Conservation (phyloP, 352 stramenopile genomes). For the Phytophthora podocarpi region DNA sequence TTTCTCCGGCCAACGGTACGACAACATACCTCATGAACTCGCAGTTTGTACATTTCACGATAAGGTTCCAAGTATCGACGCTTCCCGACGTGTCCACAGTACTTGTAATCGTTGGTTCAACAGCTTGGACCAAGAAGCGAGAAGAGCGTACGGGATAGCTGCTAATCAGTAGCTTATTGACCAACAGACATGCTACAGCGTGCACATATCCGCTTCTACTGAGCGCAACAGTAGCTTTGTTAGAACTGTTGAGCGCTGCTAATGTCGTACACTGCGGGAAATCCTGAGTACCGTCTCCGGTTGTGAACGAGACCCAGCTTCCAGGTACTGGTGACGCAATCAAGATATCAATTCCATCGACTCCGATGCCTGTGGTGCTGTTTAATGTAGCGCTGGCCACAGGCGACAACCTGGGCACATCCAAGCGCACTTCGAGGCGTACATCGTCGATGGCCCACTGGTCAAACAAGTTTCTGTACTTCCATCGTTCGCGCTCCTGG, state of each 20-base stretch:
- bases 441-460: constrained; percentile 77
- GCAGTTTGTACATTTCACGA: constrained; percentile 43
- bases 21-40: constrained; percentile 56
- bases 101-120: constrained; percentile 37
- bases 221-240: constrained; percentile 25
- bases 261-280: constrained; percentile 49
- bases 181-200: constrained; percentile 49
- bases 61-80: constrained; percentile 49
- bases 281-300: constrained; percentile 62
- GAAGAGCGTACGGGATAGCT: constrained; percentile 56
- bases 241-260: background rate
- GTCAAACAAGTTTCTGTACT: constrained; percentile 74
- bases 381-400: constrained; percentile 7
- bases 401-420: constrained; percentile 41
- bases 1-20: constrained; percentile 9
- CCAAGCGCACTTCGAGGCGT: constrained; percentile 55
- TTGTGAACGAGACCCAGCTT: constrained; percentile 51
- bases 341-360: constrained; percentile 30
- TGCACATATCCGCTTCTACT: constrained; percentile 57
- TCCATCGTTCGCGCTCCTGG: constrained; percentile 55
- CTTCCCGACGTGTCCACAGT: constrained; percentile 28
- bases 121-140: constrained; percentile 50
- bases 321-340: constrained; percentile 46
- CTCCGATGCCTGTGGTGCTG: constrained; percentile 13
- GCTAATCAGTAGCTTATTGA: constrained; percentile 37